phyloP scores from a whole-genome alignment of 1,284 basidiomycete species.

The Coniferiporia sulphurascens region DNA sequence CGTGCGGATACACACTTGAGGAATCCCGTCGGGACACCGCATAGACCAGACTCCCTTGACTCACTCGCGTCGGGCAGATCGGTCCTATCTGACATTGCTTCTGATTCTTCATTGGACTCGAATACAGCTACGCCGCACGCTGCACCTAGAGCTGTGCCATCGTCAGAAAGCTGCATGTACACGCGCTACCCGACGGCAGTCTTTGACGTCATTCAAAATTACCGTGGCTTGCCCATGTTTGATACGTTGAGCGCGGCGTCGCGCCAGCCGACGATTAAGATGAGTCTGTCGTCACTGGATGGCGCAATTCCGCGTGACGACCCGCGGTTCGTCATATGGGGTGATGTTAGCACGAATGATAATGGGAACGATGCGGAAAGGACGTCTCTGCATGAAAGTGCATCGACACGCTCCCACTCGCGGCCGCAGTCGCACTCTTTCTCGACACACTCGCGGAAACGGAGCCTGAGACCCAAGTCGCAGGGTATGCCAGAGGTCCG shows the following conservation, averaged over 20 bases:
- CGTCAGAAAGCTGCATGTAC: slow-evolving; percentile 44
- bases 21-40: slow-evolving; percentile 20
- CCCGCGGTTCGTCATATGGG: slow-evolving; percentile 86
- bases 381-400: slow-evolving; percentile 10
- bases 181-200: slow-evolving; percentile 67
- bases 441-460: slow-evolving; percentile 37
- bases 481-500: slow-evolving; percentile 15
- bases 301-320: slow-evolving; percentile 72
- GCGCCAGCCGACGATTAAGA: slow-evolving; percentile 54
- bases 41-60: slow-evolving; percentile 16
- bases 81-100: not conserved
- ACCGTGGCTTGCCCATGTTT: slow-evolving; percentile 64
- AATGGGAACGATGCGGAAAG: slow-evolving; percentile 31
- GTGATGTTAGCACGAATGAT: slow-evolving; percentile 45
- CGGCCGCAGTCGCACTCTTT: slow-evolving; percentile 45
- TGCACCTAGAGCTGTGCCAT: slow-evolving; percentile 21
- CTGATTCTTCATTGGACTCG: not conserved
- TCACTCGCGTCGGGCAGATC: slow-evolving; percentile 10
- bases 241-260: slow-evolving; percentile 50
- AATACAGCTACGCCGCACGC: not conserved
- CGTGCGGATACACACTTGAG: slow-evolving; percentile 32
- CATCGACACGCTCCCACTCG: slow-evolving; percentile 2
- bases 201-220: slow-evolving; percentile 79
- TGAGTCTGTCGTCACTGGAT: slow-evolving; percentile 59
- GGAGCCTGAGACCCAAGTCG: slow-evolving; percentile 28